Evolutionary conservation across 1,139 yeast species (phyloP), one percentile per base, ranked within the genome.

Genomic region (Diutina catenulata): DNA sequence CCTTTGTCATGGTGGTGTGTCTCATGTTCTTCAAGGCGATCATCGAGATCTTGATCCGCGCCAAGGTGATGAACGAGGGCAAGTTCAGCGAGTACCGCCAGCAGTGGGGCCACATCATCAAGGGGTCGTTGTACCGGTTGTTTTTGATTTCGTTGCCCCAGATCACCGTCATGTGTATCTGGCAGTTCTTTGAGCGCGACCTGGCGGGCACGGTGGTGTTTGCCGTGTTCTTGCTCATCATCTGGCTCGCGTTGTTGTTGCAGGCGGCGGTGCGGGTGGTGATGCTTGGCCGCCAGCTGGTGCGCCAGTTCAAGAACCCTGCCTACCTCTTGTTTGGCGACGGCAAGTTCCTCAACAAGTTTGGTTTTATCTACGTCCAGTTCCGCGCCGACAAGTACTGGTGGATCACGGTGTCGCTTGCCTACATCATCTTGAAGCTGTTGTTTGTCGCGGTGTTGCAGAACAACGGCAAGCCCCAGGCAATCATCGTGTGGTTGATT

Each of bases 281-380:
- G 39, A 47, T 72, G 14, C 68, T 79, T 47, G 98, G 96, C 20
- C 65, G 78, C 44, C 70, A 71, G 46, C 87, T 96, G 0, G 68
- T 71, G 24, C 66, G 68, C 43, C 68, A 81, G 45, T 86, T 79
- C 64, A 80, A 83, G 54, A 91, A 88, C 50, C 95, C 98, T 0
- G 98, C 98, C 1, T 91, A 86, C 55, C 68, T 88, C 45, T 67
- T 91, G 44, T 91, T 74, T 54, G 95, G 97, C 37, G 94, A 93
- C 54, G 74, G 80, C 10, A 70, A 68, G 31, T 76, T 84, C 45
- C 69, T 93, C 50, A 86, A 86, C 64, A 75, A 83, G 49, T 91
- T 82, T 64, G 99, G 99, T 0, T 91, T 91, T 60, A 60, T 93
- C 46, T 91, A 91, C 49, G 87, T 88, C 28, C 95, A 87, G 61